These are phyloP conservation scores for Aspergillus sclerotioniger DNA, from an alignment of 495 filamentous ascomycete species.

Conservation along the genomic window DNA sequence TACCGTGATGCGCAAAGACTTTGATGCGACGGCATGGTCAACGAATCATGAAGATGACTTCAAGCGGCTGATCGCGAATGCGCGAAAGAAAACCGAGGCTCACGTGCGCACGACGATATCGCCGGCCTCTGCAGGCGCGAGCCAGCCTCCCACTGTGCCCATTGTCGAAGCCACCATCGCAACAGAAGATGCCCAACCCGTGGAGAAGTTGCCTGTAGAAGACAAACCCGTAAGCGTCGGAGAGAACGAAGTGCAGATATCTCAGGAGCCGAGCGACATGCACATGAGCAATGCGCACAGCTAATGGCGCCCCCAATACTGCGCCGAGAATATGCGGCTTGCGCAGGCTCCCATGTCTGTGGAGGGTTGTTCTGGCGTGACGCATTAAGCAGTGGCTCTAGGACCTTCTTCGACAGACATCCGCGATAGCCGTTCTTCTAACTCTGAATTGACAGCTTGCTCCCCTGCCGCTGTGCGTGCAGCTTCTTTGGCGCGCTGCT, in stretches of 20 bases:
- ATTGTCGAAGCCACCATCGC: not conserved
- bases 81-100: conserved; percentile 46
- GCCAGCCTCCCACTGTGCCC: conserved; percentile 7
- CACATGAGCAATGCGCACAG: conserved; percentile 2
- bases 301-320: not conserved
- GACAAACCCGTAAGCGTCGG: conserved; percentile 1
- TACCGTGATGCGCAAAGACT: conserved; percentile 72
- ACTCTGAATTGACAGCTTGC: conserved; percentile 28
- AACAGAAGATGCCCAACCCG: conserved; percentile 3
- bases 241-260: not conserved
- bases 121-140: conserved; percentile 10
- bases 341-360: not conserved
- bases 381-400: conserved; percentile 19
- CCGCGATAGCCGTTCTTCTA: conserved; percentile 40
- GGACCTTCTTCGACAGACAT: conserved; percentile 44
- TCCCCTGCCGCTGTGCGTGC: conserved; percentile 26
- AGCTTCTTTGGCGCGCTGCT: conserved; percentile 35
- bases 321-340: not conserved
- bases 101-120: conserved; percentile 33
- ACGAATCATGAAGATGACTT: conserved; percentile 70
- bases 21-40: conserved; percentile 76
- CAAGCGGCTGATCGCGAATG: conserved; percentile 69
- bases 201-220: conserved; percentile 6
- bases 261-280: conserved; percentile 10
- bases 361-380: conserved; percentile 1